Evolutionary conservation across 345 rosid genomes (phyloP), one percentile per base, ranked within the genome.

Genomic region (Microthlaspi erraticum): DNA sequence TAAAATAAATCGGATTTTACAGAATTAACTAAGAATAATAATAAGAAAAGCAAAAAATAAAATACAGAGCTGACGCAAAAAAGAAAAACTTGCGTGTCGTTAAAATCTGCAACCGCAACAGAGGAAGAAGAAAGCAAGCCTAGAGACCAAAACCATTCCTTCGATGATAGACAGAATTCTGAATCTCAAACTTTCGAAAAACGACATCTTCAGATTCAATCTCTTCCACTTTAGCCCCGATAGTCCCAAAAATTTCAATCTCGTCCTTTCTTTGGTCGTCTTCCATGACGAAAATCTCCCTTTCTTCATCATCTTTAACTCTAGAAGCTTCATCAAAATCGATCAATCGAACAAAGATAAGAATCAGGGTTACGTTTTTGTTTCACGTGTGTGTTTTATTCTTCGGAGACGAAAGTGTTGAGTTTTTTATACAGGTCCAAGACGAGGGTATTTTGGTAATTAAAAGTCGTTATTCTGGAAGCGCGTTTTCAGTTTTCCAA

Each of bases 131-230:
- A 77, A 71, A 49, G 39, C 68, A 44, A 60, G 71, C 38, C 10
- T 59, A 43, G 73, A 79, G 16, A 70, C 75, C 58, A 71, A 49
- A 70, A 79, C 37, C 48, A 49, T 26, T 6, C 55, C 80, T 66
- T 65, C 80, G n/a, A 71, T 39, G 36, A 72, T 7, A 39, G 77
- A 72, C 70, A 72, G 34, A 64, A 65, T 2, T 58, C 50, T 64
- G 12, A 16, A 60, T 29, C 14, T 70, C 53, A 73, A 63, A 58
- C 2, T 56, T 19, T 66, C 53, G 0, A 75, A 54, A 68, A 68
- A 75, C 46, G 79, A 12, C 79, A 62, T 62, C 64, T 61, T 75
- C 45, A 75, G 20, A 68, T 68, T 75, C 65, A 75, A 31, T 68
- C 64, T 72, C 64, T 66, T 72, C 73, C 77, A 72, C 3, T 77